Evolutionary conservation across 129 eudicot species (phyloP), one percentile per base, ranked within the genome.

Genomic region (Pulicaria dysenterica): DNA sequence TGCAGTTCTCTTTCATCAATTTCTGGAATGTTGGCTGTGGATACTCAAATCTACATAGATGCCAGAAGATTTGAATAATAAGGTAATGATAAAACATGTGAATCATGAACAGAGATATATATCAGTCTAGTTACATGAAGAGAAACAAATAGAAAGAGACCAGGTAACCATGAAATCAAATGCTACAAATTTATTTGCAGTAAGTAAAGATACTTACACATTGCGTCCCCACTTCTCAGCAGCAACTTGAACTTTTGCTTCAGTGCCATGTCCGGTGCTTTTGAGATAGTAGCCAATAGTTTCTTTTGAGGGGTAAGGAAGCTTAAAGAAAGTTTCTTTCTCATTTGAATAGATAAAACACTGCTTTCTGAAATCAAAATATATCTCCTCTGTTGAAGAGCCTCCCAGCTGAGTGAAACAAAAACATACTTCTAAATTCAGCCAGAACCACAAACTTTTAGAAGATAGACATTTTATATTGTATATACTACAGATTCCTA

Each of bases 151-250:
- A 37, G 19, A 45, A 31, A 8, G 11, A 65, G 10, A 8, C 44
- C 70, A 44, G 19, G 56, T 5, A 1, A 63, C 50, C n/a, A 19
- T 63, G 41, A 15, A 14, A 58, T 60, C 47, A 72, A 58, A 45
- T 58, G 58, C 19, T 40, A 46, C 45, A 72, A 71, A 34, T 14
- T 14, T 9, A 7, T 45, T 58, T 57, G 68, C 67, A 59, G 16
- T 6, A 63, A 50, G 36, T 8, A 36, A 31, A 43, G 8, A 57
- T 74, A 78, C 98, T 60, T 81, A 94, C 98, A 88, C 89, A 81
- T 94, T 94, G 48, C 99, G 89, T 47, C 99, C 99, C 97, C 99
- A 94, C 69, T 94, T 94, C 77, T 94, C 96, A 34, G 87, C 77
- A 31, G 97, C 99, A 71, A 94, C 85, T 61, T 69, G 79, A 79